Evolutionary conservation across 139 green algal species (phyloP).

Genomic region (Picochlorum sp.): DNA sequence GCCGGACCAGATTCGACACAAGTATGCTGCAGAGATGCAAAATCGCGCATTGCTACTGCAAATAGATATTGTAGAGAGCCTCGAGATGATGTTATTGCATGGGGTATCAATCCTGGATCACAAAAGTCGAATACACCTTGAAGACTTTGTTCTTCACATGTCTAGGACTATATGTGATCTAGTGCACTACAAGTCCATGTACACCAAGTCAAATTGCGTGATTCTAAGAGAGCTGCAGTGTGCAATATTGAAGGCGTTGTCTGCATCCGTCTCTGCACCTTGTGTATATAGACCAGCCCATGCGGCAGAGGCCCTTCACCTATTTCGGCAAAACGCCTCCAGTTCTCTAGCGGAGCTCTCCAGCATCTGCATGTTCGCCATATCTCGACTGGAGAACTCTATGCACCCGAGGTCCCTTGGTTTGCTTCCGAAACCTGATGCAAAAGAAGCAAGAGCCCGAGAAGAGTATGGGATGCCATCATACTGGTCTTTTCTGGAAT

Average conservation of each 20-base stretch:
- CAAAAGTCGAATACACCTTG: too few species aligned
- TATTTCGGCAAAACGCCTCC: neutral
- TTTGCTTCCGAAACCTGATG: neutral
- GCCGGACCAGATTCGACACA: too few species aligned
- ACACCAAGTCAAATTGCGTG: neutral
- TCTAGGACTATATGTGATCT: neutral
- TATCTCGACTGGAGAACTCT: neutral
- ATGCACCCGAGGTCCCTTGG: neutral
- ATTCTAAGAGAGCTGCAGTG: neutral
- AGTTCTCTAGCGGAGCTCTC: neutral
- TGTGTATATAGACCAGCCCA: neutral
- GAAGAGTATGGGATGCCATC: neutral
- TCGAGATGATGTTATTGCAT: too few species aligned
- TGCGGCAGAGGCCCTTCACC: neutral
- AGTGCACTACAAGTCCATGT: neutral
- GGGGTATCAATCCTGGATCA: too few species aligned
- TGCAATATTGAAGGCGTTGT: neutral
- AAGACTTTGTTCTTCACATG: neutral
- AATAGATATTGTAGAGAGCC: too few species aligned
- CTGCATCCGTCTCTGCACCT: neutral
- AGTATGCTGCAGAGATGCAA: too few species aligned
- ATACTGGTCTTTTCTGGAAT: constrained; percentile 1
- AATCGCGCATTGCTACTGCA: too few species aligned
- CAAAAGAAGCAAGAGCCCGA: neutral
- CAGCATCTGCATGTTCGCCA: neutral